These are phyloP conservation scores for Alternaria brassicicola DNA, from an alignment of 2,329 filamentous ascomycete species.

Conservation along the genomic window DNA sequence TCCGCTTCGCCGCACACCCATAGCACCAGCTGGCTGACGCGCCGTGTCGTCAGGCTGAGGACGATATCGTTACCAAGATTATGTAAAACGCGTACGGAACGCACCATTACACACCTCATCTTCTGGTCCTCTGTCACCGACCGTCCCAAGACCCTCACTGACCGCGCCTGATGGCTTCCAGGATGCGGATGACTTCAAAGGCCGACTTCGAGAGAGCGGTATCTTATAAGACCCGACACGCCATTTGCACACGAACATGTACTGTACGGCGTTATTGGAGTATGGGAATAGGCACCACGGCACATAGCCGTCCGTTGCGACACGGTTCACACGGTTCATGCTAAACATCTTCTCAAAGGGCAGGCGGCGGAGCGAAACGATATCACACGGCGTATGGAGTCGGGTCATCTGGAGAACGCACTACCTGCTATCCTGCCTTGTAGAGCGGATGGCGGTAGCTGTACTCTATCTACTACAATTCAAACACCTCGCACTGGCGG, in stretches of 20 bases:
- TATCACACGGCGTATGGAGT: slow-evolving; percentile 16
- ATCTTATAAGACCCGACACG: slow-evolving; percentile 31
- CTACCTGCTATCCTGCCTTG: slow-evolving; percentile 46
- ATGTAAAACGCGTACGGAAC: slow-evolving; percentile 60
- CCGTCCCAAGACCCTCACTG: slow-evolving; percentile 31
- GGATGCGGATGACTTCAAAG: slow-evolving; percentile 41
- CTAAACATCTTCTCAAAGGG: slow-evolving; percentile 32
- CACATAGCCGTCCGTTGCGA: slow-evolving; percentile 27
- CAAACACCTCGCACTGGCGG: slow-evolving; percentile 30
- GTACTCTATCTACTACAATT: slow-evolving; percentile 45
- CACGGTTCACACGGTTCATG: slow-evolving; percentile 24
- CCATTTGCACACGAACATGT: slow-evolving; percentile 14
- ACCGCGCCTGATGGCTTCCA: slow-evolving; percentile 34
- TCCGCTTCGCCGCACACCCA: slow-evolving; percentile 24
- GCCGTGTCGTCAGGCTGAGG: slow-evolving; percentile 71
- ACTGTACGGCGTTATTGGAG: slow-evolving; percentile 32
- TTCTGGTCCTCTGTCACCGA: slow-evolving; percentile 19
- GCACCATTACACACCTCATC: slow-evolving; percentile 15
- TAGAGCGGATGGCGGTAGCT: slow-evolving; percentile 46
- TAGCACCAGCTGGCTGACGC: slow-evolving; percentile 51
- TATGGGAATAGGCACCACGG: slow-evolving; percentile 27
- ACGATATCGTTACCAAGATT: slow-evolving; percentile 84
- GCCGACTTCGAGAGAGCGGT: slow-evolving; percentile 39
- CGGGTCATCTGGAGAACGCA: slow-evolving; percentile 42
- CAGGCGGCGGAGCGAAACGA: slow-evolving; percentile 22